These are phyloP conservation scores for Proteromonas lacertae DNA, from an alignment of 352 stramenopile genomes.

Conservation along the genomic window DNA sequence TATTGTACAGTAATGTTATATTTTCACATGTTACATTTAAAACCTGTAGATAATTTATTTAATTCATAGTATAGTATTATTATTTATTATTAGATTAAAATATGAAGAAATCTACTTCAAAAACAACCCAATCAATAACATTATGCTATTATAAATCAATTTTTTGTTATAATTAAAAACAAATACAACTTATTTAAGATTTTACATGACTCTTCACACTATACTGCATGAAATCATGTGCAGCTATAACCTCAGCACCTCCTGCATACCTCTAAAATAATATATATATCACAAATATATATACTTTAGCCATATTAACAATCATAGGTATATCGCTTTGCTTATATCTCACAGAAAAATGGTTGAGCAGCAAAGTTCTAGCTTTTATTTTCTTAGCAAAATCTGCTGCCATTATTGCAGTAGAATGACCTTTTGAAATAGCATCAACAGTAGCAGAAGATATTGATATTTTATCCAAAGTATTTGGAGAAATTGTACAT, in stretches of 20 bases:
- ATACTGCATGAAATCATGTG: slow-evolving; percentile 29
- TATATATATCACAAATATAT: slow-evolving; percentile 19
- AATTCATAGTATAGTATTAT: no score
- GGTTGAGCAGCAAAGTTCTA: slow-evolving; percentile 30
- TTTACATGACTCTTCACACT: no score
- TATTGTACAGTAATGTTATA: no score
- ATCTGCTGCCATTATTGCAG: slow-evolving; percentile 29
- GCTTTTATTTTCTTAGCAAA: slow-evolving; percentile 25
- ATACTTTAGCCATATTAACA: slow-evolving; percentile 19
- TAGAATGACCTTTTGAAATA: slow-evolving; percentile 35
- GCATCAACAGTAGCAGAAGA: slow-evolving; percentile 9
- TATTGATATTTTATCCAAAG: neutral
- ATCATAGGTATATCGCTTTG: slow-evolving; percentile 10
- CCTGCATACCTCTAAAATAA: slow-evolving; percentile 5
- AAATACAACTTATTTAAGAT: no score
- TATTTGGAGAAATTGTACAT: slow-evolving; percentile 28
- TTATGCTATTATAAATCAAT: no score
- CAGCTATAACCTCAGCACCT: slow-evolving; percentile 16
- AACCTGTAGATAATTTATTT: no score
- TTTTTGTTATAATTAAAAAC: no score
- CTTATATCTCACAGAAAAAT: slow-evolving; percentile 32
- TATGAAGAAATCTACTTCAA: no score
- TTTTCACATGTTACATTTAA: no score
- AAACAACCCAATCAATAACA: no score
- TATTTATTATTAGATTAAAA: no score